Conservation (phyloP, 2,329 filamentous ascomycete species). For the Trichophyton mentagrophytes region DNA sequence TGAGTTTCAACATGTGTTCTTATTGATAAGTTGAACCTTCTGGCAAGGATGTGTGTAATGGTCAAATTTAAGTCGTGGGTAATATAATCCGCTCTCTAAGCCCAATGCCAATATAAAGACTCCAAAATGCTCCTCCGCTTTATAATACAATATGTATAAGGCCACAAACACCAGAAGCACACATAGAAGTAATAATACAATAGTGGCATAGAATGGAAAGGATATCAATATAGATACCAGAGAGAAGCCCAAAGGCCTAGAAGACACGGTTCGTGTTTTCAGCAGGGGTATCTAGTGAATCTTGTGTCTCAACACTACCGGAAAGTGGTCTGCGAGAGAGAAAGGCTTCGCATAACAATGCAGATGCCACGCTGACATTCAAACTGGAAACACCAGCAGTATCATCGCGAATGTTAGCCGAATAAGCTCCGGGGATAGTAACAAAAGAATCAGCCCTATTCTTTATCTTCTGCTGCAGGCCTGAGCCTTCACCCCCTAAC, state of each 20-base stretch:
- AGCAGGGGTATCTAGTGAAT: neutral
- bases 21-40: neutral
- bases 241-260: neutral
- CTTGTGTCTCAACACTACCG: neutral
- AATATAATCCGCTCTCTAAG: neutral
- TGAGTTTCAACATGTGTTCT: neutral
- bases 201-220: neutral
- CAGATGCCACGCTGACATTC: constrained; percentile 84
- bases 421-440: constrained; percentile 47
- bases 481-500: constrained; percentile 69
- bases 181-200: neutral
- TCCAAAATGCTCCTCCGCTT: neutral
- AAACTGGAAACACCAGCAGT: constrained; percentile 63
- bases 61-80: neutral
- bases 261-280: neutral
- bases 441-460: constrained; percentile 51
- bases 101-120: neutral
- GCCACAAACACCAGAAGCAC: neutral
- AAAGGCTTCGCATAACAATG: constrained; percentile 46
- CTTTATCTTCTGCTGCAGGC: constrained; percentile 52
- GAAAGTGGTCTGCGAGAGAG: constrained; percentile 19
- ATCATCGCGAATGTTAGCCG: constrained; percentile 22
- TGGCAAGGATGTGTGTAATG: neutral
- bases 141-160: neutral
- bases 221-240: neutral